Evolutionary conservation across 1,139 yeast genomes (phyloP), one percentile per base, ranked within the genome.

Genomic region (Casaregolazyma lundiana): DNA sequence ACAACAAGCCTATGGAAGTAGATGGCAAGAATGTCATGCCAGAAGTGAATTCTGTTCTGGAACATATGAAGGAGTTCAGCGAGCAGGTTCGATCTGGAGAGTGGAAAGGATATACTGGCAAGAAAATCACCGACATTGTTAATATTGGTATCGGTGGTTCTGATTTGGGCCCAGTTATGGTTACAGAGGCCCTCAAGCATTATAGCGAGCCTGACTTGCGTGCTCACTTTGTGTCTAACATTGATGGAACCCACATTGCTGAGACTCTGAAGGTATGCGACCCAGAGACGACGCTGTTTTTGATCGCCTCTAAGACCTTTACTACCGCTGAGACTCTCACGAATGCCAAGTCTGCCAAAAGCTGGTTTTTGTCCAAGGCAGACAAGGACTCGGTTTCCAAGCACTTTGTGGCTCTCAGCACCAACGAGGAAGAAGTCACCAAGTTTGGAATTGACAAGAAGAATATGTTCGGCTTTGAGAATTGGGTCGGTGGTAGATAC

Each of bases 401-500:
- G 77, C 98, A 92, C 76, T 92, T 92, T 65, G 98, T 84, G 59
- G 98, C 98, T 50, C 77, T 92, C 59, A 87, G 96, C 52, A 92
- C 98, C 56, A 92, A 92, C 68, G 95, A 89, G 54, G 73, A 71
- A 48, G 97, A 85, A 70, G 98, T 92, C 53, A 76, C 82, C 61
- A 85, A 87, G 72, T 92, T 92, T 64, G 98, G 98, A 63, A 92
- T 92, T 59, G 97, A 92, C 75, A 81, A 96, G 67, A 84, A 82
- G 70, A 92, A 92, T 77, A 92, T 92, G 98, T 92, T 92, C 72
- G 97, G 95, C 52, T 92, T 92, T 64, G 97, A 89, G 70, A 84
- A 75, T 74, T 92, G 98, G 98, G 98, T 92, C 54, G 98, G 98
- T 64, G 98, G 98, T 64, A 84, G 98, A 72, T 92, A 92, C 81